Evolutionary conservation across 2,329 filamentous ascomycete species (phyloP), one percentile per base, ranked within the genome.

Genomic region (Chrysoporthe cubensis): DNA sequence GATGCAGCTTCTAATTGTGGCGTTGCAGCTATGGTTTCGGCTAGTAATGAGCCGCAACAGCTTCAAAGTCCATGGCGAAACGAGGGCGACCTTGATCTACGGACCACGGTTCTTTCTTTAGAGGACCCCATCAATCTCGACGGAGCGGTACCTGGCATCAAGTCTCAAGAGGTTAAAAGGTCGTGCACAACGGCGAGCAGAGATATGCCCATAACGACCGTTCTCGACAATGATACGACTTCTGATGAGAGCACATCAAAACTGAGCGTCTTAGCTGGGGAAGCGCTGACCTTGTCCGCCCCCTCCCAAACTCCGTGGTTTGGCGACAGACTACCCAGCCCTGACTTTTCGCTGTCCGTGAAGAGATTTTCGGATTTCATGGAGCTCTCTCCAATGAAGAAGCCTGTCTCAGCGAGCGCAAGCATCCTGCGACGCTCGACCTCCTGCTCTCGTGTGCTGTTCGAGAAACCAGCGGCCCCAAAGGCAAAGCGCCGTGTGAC

Each of bases 311-410:
- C 56, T 9, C 65, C 68, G 13, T 69, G 62, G 67, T 32, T 18
- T 7, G 56, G 71, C 21, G 73, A 72, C 3, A 71, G 75, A 67
- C 71, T 78, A 43, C 76, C 77, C 1, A 84, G 82, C 0, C 81
- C 84, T 6, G 82, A 86, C 62, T 79, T 82, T 16, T 80, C 80
- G 4, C 78, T 85, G 42, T 82, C 81, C 0, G 78, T 86, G 71
- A 85, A 83, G 69, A 80, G 84, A 0, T 87, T 87, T 72, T 80
- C 83, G 1, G 80, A 81, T 1, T 87, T 87, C 72, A 81, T 84
- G 72, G 83, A 83, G 0, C 81, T 83, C 0, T 85, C 84, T 0
- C 82, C 85, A 14, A 14, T 46, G 0, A 77, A 80, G 52, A 65
- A 60, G 50, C 65, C 62, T 34, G 42, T 32, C 18, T 63, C 66